These are phyloP conservation scores for Pichia sp. DNA, from an alignment of 1,139 yeast species.

Conservation along the genomic window DNA sequence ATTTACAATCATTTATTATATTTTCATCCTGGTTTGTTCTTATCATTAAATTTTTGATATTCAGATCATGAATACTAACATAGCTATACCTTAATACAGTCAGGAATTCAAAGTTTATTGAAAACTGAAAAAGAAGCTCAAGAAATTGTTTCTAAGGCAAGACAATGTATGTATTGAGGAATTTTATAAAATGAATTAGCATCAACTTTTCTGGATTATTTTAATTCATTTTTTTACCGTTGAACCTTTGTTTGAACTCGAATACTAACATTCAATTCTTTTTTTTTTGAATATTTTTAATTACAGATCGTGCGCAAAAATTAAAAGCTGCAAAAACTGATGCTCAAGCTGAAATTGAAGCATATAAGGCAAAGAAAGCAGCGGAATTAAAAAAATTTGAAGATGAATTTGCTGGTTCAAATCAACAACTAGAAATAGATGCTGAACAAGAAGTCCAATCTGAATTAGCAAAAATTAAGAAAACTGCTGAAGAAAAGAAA, in stretches of 20 bases:
- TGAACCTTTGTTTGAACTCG: too few species aligned
- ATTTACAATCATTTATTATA: too few species aligned
- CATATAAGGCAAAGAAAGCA: slow-evolving; percentile 81
- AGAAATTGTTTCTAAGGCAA: slow-evolving; percentile 86
- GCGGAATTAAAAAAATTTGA: slow-evolving; percentile 71
- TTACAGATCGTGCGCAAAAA: slow-evolving; percentile 62
- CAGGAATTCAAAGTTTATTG: slow-evolving; percentile 35
- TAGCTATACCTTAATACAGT: too few species aligned
- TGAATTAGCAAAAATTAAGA: slow-evolving; percentile 43
- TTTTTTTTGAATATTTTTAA: neutral
- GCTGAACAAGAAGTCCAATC: slow-evolving; percentile 39
- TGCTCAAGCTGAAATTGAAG: slow-evolving; percentile 84
- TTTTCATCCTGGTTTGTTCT: too few species aligned
- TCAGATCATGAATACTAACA: too few species aligned
- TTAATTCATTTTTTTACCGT: too few species aligned
- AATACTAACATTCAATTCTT: slow-evolving; percentile 5
- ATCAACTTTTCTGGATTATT: too few species aligned
- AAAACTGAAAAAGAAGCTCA: slow-evolving; percentile 94
- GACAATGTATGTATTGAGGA: slow-evolving; percentile 49
- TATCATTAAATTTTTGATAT: too few species aligned
- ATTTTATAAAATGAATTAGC: too few species aligned
- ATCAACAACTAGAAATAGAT: slow-evolving; percentile 45
- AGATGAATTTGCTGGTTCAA: slow-evolving; percentile 51
- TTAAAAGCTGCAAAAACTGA: slow-evolving; percentile 92
- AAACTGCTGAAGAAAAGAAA: slow-evolving; percentile 59